Conservation (phyloP, 2,329 filamentous ascomycete species). For the Trichophyton verrucosum region DNA sequence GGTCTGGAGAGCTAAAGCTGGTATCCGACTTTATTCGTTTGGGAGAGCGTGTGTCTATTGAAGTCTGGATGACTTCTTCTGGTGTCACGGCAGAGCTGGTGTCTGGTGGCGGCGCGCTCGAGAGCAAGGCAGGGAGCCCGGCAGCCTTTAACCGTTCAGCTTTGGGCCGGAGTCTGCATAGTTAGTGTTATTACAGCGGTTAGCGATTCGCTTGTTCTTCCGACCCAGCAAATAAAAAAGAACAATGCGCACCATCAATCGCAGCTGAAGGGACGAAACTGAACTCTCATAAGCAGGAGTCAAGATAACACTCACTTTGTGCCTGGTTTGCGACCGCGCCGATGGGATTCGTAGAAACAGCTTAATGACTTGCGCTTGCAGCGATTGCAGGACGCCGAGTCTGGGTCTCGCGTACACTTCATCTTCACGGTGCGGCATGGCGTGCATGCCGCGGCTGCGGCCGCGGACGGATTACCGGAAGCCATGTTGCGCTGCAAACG, state of each 20-base stretch:
- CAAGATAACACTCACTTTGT: constrained; percentile 20
- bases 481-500: background rate
- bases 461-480: constrained; percentile 2
- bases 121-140: background rate
- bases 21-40: background rate
- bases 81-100: background rate
- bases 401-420: constrained; percentile 22
- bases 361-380: constrained; percentile 28
- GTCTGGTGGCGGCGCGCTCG: constrained; percentile 1
- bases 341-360: constrained; percentile 30
- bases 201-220: background rate
- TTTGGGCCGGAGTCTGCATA: constrained; percentile 13
- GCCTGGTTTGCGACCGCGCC: constrained; percentile 28
- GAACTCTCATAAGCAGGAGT: background rate
- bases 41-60: background rate
- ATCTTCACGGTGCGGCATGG: constrained; percentile 31
- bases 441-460: constrained; percentile 22
- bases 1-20: background rate
- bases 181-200: background rate
- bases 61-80: background rate
- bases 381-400: constrained; percentile 23
- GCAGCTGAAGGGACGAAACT: background rate
- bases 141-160: constrained; percentile 12
- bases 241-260: background rate
- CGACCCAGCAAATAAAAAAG: background rate